Evolutionary conservation across 495 filamentous ascomycete species (phyloP), one percentile per base, ranked within the genome.

Genomic region (Hypomontagnella submonticulosa): DNA sequence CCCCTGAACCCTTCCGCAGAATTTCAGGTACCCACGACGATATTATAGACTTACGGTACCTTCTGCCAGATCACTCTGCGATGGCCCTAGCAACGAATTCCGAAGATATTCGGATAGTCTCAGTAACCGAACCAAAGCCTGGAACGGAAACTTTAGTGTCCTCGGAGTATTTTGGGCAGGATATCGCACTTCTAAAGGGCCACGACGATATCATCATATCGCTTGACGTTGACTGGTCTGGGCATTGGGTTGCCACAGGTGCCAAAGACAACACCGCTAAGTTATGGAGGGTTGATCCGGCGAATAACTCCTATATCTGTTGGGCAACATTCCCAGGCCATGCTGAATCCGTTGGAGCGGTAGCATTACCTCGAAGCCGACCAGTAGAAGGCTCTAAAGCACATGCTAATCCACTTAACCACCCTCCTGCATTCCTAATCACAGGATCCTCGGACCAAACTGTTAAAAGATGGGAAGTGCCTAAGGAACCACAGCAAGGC

Each of bases 1-100:
- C 72, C 4, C 68, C 72, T 47, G 73, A 81, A 49, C 80, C 80
- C 0, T 76, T 89, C 51, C 87, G 90, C 57, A 85, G 91, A 13
- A 94, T 98, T 64, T 97, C 94, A 15, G 96, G 96, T 18, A 97
- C 95, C 33, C 92, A 98, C 74, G 95, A 98, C 71, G 95, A 98
- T 72, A 93, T 98, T 55, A 96, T 98, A 66, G 96, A 98, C 67
- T 77, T 97, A 18, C 89, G 88, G 19, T 97, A 92, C 70, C 83
- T 97, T 56, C 88, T 93, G 1, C 85, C 87, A 9, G 88, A 93
- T 55, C 85, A 86, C 44, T 92, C 90, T 16, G 81, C 92, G 52
- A 83, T 99, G 67, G 95, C 95, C 20, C 80, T 99, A 13, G 93
- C 93, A 7, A 98, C 94, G 12, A 99, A 98, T 77, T 92, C 92